phyloP scores from a whole-genome alignment of 2,329 filamentous ascomycete species.

The Venturiaceae sp. region DNA sequence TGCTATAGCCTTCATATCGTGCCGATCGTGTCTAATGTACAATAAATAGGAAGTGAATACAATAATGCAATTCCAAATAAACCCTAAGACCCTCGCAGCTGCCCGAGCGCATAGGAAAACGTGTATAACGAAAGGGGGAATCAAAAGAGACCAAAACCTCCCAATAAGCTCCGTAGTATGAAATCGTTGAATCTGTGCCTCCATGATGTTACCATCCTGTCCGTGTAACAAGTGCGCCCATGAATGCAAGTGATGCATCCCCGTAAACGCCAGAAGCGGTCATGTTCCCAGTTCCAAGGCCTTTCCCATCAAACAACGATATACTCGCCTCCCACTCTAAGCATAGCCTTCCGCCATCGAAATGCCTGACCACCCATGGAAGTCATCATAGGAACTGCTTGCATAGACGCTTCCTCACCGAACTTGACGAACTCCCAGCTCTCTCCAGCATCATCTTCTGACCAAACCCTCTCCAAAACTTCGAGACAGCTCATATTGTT shows the following conservation, averaged over 20 bases:
- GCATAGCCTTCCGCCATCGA: conserved; percentile 41
- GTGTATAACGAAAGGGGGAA: background rate
- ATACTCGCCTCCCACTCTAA: conserved; percentile 36
- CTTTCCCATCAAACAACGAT: background rate
- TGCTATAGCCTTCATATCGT: no score
- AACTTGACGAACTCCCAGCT: conserved; percentile 7
- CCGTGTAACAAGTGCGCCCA: background rate
- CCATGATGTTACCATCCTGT: background rate
- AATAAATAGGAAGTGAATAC: no score
- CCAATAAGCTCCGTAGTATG: background rate
- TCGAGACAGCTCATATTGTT: conserved; percentile 85
- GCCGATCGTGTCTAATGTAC: no score
- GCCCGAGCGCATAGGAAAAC: background rate
- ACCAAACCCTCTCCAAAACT: conserved; percentile 78
- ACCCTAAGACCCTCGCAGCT: background rate
- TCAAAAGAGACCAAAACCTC: background rate
- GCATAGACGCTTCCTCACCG: conserved; percentile 14
- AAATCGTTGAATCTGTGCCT: background rate
- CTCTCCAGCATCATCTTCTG: conserved; percentile 35
- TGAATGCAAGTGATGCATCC: background rate
- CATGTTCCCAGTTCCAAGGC: background rate
- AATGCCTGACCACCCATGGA: conserved; percentile 30
- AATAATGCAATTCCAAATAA: no score
- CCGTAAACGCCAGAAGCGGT: background rate
- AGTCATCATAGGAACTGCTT: conserved; percentile 14